These are phyloP conservation scores for Volvox africanus DNA, from an alignment of 139 green algal species.

Conservation along the genomic window DNA sequence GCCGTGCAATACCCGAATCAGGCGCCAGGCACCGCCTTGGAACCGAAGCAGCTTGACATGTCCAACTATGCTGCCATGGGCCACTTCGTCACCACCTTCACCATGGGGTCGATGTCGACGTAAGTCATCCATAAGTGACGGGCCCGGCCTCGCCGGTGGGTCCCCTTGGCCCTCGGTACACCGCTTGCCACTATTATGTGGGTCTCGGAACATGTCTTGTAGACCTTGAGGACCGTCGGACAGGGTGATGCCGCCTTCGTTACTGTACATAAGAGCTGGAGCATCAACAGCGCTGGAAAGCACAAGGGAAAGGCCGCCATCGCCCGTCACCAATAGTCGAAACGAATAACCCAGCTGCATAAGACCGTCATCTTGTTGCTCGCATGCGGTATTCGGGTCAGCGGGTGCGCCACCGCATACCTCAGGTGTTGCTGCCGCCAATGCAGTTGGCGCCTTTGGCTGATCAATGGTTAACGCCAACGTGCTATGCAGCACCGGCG, in stretches of 20 bases:
- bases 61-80: not conserved
- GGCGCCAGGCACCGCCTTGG: not conserved
- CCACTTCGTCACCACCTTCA: not conserved
- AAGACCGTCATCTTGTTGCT: not conserved
- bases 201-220: not conserved
- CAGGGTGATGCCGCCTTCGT: no score
- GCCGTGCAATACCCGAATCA: not conserved
- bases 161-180: no score
- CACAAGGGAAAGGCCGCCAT: conserved; percentile 11
- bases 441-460: not conserved
- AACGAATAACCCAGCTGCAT: not conserved
- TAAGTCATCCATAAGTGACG: not conserved
- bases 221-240: not conserved
- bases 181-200: not conserved
- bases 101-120: not conserved
- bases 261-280: not conserved
- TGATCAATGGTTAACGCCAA: not conserved
- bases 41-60: conserved; percentile 2
- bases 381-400: not conserved
- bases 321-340: not conserved
- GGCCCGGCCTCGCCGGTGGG: no score
- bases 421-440: not conserved
- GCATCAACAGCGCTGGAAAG: not conserved
- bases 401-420: not conserved
- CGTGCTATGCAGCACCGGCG: not conserved